Base-by-base conservation (phyloP, 23 red algal genomes). In the Gracilaria gracilis region DNA sequence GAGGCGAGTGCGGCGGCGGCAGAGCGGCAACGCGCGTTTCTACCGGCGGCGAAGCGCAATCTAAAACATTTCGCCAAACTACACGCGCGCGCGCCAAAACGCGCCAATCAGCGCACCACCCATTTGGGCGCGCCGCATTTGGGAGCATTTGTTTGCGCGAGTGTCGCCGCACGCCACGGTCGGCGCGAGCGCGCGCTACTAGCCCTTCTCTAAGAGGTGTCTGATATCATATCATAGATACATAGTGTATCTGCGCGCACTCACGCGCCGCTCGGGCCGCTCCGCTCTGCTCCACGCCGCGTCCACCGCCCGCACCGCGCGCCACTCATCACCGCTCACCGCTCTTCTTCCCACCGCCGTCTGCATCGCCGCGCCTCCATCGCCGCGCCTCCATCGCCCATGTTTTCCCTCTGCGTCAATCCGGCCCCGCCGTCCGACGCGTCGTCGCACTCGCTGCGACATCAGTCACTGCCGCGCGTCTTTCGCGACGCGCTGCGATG, bases 41-140 rank as follows among this genome's bases (percentile, higher is more conserved):
- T 31, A 31, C 59, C 59, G 59, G 23, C 54, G 54, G 16, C 54
- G 61, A 6, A 31, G 61, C 25, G 27, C 32, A 31, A 19, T 69
- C 64, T 34, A 69, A 69, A 69, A 69, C 31, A 69, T 69, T 69
- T 69, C 64, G 64, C 64, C 28, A 69, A 69, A 69, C 64, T 69
- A 37, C 64, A 36, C 59, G 23, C 16, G 61, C 31, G 17, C 51
- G 51, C 64, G 64, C 64, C 31, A 69, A 69, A 37, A 69, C 11
- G 64, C 64, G 64, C 64, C 32, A 69, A 69, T 69, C 12, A 37
- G 64, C 64, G 64, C 31, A n/a, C n/a, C n/a, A n/a, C n/a, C n/a
- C n/a, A n/a, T n/a, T n/a, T n/a, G n/a, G n/a, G n/a, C n/a, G n/a
- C n/a, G n/a, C n/a, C n/a, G n/a, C n/a, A n/a, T n/a, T n/a, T n/a